Conservation (phyloP, 805 yeast species). For the Candida ficus region DNA sequence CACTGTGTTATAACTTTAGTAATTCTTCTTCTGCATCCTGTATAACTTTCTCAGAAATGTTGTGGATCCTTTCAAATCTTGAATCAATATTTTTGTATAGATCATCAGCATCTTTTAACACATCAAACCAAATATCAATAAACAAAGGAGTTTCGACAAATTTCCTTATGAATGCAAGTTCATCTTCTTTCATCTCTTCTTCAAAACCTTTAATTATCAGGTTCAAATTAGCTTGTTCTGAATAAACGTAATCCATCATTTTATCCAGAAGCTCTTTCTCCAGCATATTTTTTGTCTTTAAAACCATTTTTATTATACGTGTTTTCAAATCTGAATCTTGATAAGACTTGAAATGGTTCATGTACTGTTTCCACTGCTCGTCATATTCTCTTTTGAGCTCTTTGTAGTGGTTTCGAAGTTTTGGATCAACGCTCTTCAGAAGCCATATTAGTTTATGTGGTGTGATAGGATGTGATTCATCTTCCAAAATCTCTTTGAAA, state of each 20-base stretch:
- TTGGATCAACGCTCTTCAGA: conserved; percentile 13
- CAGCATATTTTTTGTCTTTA: too few relatives aligned
- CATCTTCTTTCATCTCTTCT: not conserved
- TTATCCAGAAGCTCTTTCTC: not conserved
- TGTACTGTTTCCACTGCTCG: not conserved
- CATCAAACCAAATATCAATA: not conserved
- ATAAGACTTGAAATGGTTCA: too few relatives aligned
- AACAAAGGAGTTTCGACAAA: not conserved
- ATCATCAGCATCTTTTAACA: not conserved
- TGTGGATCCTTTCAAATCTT: too few relatives aligned
- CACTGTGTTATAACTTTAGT: too few relatives aligned
- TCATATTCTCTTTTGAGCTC: not conserved
- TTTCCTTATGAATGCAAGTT: not conserved
- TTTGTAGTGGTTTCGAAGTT: not conserved
- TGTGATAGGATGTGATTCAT: conserved; percentile 4
- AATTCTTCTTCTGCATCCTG: too few relatives aligned
- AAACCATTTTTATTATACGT: too few relatives aligned
- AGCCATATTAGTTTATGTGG: conserved; percentile 7
- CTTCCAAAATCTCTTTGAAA: conserved; percentile 5
- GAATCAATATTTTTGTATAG: too few relatives aligned
- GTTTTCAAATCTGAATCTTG: too few relatives aligned
- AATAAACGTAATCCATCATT: not conserved
- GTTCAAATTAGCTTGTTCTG: not conserved
- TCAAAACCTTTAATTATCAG: not conserved
- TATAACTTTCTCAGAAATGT: too few relatives aligned